phyloP scores from a whole-genome alignment of 2,329 filamentous ascomycete genomes.

The Fusarium metavorans region DNA sequence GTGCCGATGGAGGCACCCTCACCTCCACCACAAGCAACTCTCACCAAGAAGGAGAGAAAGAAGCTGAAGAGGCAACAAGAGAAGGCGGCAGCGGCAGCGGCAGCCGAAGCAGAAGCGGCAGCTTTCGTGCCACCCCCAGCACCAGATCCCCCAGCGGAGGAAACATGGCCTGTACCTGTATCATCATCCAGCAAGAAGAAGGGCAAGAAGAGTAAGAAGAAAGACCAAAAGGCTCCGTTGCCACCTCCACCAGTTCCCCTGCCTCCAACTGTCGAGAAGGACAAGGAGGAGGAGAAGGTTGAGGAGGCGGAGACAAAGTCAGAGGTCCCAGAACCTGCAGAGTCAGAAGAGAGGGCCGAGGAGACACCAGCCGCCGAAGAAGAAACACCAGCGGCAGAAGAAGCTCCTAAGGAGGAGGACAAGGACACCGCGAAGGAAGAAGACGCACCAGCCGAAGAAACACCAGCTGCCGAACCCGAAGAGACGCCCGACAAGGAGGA shows the following conservation, averaged over 20 bases:
- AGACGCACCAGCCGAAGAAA: slow-evolving; percentile 21
- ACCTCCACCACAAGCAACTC: slow-evolving; percentile 8
- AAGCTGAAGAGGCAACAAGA: slow-evolving; percentile 32
- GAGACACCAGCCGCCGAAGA: slow-evolving; percentile 17
- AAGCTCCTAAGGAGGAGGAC: slow-evolving; percentile 19
- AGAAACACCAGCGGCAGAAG: slow-evolving; percentile 10
- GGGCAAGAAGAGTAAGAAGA: slow-evolving; percentile 44
- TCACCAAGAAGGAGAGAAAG: slow-evolving; percentile 39
- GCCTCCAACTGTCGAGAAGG: slow-evolving; percentile 17
- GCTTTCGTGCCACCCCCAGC: slow-evolving; percentile 16
- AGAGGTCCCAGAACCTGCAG: slow-evolving; percentile 19
- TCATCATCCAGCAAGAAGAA: slow-evolving; percentile 31
- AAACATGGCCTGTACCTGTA: slow-evolving; percentile 7
- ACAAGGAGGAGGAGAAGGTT: slow-evolving; percentile 33
- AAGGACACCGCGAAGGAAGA: slow-evolving; percentile 25
- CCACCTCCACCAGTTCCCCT: slow-evolving; percentile 8
- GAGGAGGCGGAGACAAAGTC: slow-evolving; percentile 27
- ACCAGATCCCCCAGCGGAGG: slow-evolving; percentile 14
- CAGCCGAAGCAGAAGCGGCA: slow-evolving; percentile 8
- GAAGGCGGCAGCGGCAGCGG: slow-evolving; percentile 9
- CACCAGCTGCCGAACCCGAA: slow-evolving; percentile 7
- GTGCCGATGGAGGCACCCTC: slow-evolving; percentile 13
- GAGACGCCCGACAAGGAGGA: slow-evolving; percentile 12
- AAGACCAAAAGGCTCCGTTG: slow-evolving; percentile 13
- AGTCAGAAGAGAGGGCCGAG: slow-evolving; percentile 8